These are phyloP conservation scores for Hygrophila difformis DNA, from an alignment of 257 asterid genomes.

Conservation along the genomic window DNA sequence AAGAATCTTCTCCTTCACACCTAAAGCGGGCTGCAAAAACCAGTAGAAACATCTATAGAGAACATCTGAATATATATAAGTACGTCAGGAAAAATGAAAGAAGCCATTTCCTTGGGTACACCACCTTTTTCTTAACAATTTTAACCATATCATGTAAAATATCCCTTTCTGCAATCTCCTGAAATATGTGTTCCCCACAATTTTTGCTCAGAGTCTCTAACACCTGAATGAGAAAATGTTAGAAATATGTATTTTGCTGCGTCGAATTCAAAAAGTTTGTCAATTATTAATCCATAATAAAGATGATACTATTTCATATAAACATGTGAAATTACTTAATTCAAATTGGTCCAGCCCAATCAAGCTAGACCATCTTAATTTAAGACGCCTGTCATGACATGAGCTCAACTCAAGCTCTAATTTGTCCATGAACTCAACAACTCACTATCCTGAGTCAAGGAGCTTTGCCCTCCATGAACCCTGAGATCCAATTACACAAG, in stretches of 20 bases:
- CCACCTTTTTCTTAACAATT: conserved; percentile 83
- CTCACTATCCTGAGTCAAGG: no score
- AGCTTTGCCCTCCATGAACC: no score
- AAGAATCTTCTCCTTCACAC: conserved; percentile 91
- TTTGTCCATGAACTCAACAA: no score
- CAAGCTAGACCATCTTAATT: no score
- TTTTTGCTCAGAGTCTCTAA: conserved; percentile 91
- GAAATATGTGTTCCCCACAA: conserved; percentile 84
- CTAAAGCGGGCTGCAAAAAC: conserved; percentile 72
- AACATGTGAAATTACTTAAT: no score
- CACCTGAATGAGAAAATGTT: conserved; percentile 40
- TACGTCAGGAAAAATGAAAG: background rate
- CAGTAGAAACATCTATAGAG: conserved; percentile 8
- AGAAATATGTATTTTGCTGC: conserved; percentile 1
- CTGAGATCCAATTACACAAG: no score
- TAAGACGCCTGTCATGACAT: no score
- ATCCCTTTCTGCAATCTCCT: conserved; percentile 79
- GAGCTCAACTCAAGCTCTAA: no score
- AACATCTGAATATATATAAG: background rate
- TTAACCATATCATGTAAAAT: conserved; percentile 86
- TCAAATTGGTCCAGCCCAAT: no score
- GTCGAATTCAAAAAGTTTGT: background rate
- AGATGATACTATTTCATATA: no score
- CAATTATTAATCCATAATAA: no score
- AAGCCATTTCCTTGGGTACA: background rate